phyloP scores from a whole-genome alignment of 2,329 filamentous ascomycete genomes.

The Alternaria arbusti region DNA sequence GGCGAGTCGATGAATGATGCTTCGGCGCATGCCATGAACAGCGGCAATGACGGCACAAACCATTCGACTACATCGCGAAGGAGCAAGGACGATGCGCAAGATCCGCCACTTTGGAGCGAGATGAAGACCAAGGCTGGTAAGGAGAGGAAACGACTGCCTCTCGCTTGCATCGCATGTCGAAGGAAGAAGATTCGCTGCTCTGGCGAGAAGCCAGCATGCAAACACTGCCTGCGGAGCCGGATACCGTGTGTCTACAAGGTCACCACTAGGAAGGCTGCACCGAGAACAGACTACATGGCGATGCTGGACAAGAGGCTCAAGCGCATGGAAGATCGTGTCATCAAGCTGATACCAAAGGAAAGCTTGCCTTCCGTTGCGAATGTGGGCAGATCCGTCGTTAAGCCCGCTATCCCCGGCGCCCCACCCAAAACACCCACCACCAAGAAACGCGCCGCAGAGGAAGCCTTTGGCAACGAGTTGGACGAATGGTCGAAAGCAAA shows the following conservation, averaged over 20 bases:
- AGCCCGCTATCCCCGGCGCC: conserved; percentile 71
- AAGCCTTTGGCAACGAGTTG: conserved; percentile 83
- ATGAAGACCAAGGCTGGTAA: conserved; percentile 78
- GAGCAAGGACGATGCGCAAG: conserved; percentile 40
- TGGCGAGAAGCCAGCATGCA: conserved; percentile 96
- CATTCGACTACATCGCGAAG: conserved; percentile 29
- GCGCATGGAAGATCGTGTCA: conserved; percentile 96
- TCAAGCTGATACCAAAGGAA: conserved; percentile 90
- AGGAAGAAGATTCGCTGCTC: conserved; percentile 98
- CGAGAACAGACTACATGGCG: conserved; percentile 97
- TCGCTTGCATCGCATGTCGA: conserved; percentile 94
- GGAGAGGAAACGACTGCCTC: conserved; percentile 87
- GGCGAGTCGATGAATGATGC: conserved; percentile 36
- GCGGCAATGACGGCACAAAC: conserved; percentile 35
- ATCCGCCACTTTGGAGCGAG: conserved; percentile 57
- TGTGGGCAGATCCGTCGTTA: conserved; percentile 82
- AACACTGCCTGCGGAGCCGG: conserved; percentile 89
- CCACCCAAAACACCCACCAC: conserved; percentile 61
- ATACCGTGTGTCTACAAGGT: conserved; percentile 98
- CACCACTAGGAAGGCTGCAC: conserved; percentile 90
- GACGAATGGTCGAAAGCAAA: conserved; percentile 77
- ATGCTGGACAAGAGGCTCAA: conserved; percentile 97
- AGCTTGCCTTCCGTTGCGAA: conserved; percentile 72
- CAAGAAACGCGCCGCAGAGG: conserved; percentile 84
- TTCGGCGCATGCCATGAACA: conserved; percentile 32